Percentiles rank a stretch among this genome's conserved stretches.
phyloP scores from a whole-genome alignment of 768 basidiomycete genomes.

The Xerocomus spinulosus region DNA sequence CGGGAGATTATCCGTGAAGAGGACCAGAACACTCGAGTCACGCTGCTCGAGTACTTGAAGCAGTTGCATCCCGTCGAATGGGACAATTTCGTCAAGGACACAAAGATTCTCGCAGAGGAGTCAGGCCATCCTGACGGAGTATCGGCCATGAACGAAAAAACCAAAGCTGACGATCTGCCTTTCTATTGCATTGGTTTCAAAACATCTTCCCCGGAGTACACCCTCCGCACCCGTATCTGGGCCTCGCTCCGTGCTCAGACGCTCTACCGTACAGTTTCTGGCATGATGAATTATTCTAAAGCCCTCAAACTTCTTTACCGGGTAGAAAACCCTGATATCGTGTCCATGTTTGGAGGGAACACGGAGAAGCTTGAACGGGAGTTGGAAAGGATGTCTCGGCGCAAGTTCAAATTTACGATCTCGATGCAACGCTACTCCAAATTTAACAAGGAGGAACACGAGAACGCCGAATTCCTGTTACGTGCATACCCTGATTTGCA shows the following conservation, averaged over 20 bases:
- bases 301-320: constrained; percentile 98
- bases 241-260: constrained; percentile 97
- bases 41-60: constrained; percentile 95
- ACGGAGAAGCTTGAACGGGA: constrained; percentile 95
- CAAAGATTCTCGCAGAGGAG: constrained; percentile 97
- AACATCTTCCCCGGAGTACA: constrained; percentile 97
- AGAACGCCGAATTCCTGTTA: constrained; percentile 96
- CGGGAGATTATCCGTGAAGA: constrained; percentile 99
- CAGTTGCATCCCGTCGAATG: constrained; percentile 98
- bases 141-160: constrained; percentile 65
- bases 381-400: constrained; percentile 91
- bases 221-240: constrained; percentile 98
- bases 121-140: constrained; percentile 54
- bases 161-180: constrained; percentile 86
- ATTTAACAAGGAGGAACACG: constrained; percentile 98
- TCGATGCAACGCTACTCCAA: constrained; percentile 99
- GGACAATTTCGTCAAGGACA: constrained; percentile 99
- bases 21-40: constrained; percentile 94
- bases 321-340: constrained; percentile 97
- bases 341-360: constrained; percentile 93
- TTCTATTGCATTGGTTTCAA: constrained; percentile 99
- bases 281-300: constrained; percentile 99
- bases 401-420: constrained; percentile 97
- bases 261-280: constrained; percentile 96
- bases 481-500: constrained; percentile 98